Evolutionary conservation across 1,284 basidiomycete genomes (phyloP).

Genomic region (Lentinus polychrous): DNA sequence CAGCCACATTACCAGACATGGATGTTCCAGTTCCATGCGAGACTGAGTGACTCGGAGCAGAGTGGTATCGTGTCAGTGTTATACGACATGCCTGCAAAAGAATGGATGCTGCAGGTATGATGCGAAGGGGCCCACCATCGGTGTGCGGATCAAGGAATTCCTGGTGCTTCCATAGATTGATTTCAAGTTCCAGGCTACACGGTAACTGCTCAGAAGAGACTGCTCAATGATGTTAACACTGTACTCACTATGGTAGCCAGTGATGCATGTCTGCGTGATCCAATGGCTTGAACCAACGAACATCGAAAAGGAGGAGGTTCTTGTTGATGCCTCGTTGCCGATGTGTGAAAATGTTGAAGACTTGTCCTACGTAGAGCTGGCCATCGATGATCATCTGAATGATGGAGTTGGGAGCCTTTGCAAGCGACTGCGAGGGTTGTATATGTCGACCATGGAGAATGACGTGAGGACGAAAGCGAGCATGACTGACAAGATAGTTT

Average conservation of each 20-base stretch:
- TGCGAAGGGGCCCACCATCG: neutral
- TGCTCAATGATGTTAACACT: neutral
- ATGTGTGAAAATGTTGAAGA: neutral
- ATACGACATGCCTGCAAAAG: neutral
- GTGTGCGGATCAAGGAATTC: neutral
- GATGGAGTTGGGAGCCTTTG: neutral
- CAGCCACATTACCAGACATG: too few species aligned
- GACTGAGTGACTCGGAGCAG: too few species aligned
- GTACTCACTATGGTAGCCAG: neutral
- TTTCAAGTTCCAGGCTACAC: neutral
- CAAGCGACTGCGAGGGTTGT: neutral
- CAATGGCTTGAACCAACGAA: neutral
- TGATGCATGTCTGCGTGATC: neutral
- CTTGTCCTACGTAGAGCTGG: neutral
- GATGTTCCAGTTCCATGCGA: too few species aligned
- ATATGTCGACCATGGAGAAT: constrained; percentile 6
- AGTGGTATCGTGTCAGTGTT: too few species aligned
- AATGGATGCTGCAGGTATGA: neutral
- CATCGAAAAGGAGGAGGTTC: neutral
- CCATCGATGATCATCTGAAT: neutral
- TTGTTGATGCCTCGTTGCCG: neutral
- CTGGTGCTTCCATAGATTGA: neutral
- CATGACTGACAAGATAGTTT: too few species aligned
- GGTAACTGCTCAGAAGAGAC: neutral
- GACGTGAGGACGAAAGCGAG: too few species aligned